phyloP scores from a whole-genome alignment of 208 protist species.

The Crithidia brevicula region DNA sequence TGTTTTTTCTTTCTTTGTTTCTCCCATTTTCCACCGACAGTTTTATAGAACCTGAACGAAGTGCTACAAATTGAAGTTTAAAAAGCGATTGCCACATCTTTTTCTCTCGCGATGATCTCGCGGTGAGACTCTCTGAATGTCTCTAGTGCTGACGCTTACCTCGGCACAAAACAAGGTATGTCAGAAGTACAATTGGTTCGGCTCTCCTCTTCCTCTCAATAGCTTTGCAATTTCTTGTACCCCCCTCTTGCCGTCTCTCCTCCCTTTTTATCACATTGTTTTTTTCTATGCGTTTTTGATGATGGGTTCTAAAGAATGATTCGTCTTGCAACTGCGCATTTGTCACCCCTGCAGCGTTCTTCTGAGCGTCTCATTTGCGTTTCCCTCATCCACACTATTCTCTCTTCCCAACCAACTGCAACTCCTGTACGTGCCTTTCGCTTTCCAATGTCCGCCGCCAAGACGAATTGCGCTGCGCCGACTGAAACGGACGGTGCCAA shows the following conservation, averaged over 20 bases:
- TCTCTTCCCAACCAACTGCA: not conserved
- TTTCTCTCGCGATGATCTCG: no score
- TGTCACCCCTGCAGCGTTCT: not conserved
- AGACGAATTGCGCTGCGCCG: conserved; percentile 68
- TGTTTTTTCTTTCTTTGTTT: no score
- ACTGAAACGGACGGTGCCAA: conserved; percentile 67
- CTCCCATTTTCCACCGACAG: no score
- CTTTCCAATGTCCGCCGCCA: conserved; percentile 4
- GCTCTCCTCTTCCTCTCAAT: not conserved
- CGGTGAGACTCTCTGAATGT: no score
- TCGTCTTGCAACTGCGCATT: not conserved
- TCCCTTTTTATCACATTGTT: not conserved
- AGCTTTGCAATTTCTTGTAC: no score
- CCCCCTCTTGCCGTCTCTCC: not conserved
- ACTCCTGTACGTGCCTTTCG: not conserved
- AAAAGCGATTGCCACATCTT: no score
- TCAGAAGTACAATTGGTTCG: no score
- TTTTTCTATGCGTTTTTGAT: not conserved
- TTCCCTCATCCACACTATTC: not conserved
- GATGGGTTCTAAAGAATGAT: not conserved
- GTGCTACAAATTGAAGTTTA: no score
- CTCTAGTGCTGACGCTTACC: no score
- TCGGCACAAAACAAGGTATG: no score
- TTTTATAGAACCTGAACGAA: no score
- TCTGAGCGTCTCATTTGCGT: not conserved